A percentile compares a stretch with the other conserved stretches of the same genome.
phyloP scores from a whole-genome alignment of 371 early-diverging fungal species.

The Mucor velutinosus region DNA sequence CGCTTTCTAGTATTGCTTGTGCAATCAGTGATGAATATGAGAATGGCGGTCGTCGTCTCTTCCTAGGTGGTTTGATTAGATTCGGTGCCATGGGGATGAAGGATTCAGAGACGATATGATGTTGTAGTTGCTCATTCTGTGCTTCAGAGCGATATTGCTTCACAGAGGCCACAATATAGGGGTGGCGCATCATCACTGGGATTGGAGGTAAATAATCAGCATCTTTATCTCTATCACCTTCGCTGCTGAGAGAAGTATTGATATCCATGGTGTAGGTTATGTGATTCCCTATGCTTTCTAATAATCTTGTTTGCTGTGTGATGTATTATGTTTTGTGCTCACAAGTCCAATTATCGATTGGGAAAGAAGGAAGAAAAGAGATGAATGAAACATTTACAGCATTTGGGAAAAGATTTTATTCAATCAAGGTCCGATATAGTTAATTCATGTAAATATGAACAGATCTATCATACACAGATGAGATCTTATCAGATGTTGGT shows the following conservation, averaged over 20 bases:
- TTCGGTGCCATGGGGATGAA: slow-evolving; percentile 52
- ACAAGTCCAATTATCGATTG: not conserved
- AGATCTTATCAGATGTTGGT: not conserved
- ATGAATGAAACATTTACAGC: not conserved
- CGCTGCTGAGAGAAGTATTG: not conserved
- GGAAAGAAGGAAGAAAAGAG: not conserved
- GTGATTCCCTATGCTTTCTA: not conserved
- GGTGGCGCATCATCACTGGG: slow-evolving; percentile 47
- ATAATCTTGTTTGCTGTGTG: not conserved
- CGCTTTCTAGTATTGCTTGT: slow-evolving; percentile 66
- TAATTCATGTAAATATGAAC: not conserved
- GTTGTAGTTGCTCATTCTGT: slow-evolving; percentile 46
- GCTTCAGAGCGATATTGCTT: slow-evolving; percentile 42
- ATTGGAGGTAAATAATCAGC: slow-evolving; percentile 39
- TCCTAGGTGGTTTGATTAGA: slow-evolving; percentile 43
- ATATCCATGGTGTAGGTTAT: not conserved
- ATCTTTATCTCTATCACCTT: not conserved
- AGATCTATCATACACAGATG: not conserved
- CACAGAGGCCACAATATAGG: slow-evolving; percentile 39
- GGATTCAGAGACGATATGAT: slow-evolving; percentile 52
- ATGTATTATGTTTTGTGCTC: not conserved
- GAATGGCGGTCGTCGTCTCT: slow-evolving; percentile 72
- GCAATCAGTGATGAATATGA: slow-evolving; percentile 78
- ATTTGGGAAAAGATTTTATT: not conserved
- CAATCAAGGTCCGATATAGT: not conserved